Evolutionary conservation across 441 rosid species (phyloP), one percentile per base, ranked within the genome.

Genomic region (Codiaeum variegatum): DNA sequence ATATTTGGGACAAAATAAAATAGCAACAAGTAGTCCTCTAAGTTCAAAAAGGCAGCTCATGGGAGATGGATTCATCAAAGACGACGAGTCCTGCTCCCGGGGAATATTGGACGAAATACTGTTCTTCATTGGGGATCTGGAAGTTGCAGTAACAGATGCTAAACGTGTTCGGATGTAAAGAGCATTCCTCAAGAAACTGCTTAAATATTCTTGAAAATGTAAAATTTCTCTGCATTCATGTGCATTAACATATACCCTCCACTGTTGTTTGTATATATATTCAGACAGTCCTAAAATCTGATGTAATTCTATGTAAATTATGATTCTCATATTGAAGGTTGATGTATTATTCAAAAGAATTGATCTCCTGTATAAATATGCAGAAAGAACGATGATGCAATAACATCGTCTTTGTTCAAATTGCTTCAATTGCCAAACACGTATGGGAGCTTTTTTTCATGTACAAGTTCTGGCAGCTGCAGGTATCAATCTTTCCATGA

Each of bases 121-220:
- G 51, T 85, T 87, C 74, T 83, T 87, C 73, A 51, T 84, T n/a
- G 88, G 88, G 21, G 88, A 87, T 69, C 70, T 87, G 79, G 89
- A 87, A 82, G 82, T 75, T 62, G 91, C 91, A 66, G 68, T 84
- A 1, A 69, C 69, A 4, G 83, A 78, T 60, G 84, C 88, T 66
- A 84, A 85, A 70, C 83, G 85, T 0, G 7, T 66, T 19, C 78
- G 83, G 60, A 5, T 74, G 56, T 46, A 46, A 60, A 81, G 68
- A 78, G 54, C 18, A 55, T 31, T 26, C 49, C n/a, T 26, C 36
- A 28, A 46, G 52, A 15, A 2, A 26, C 38, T 23, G 19, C 6
- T 13, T 55, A 7, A 44, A 21, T 1, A 6, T 19, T 11, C 19
- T 36, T 36, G 38, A 36, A 7, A 32, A 32, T 34, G 61, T 36